phyloP scores from a whole-genome alignment of 495 filamentous ascomycete species.

The Elaphomyces granulatus region DNA sequence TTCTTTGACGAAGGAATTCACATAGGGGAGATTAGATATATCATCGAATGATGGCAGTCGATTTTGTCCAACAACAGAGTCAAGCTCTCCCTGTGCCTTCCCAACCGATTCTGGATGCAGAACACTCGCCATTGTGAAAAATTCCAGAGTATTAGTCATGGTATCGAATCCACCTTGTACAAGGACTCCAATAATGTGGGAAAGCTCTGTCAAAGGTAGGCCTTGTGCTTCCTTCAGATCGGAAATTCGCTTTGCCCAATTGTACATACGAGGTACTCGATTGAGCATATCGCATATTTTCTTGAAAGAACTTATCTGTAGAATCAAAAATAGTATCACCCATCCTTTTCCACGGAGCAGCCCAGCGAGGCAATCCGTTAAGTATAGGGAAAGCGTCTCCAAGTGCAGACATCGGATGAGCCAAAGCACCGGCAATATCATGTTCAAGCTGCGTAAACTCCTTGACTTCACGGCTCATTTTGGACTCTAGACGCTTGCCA shows the following conservation, averaged over 20 bases:
- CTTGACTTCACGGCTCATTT: too few species aligned
- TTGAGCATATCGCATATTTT: too few species aligned
- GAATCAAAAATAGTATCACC: not conserved
- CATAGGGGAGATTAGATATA: constrained; percentile 16
- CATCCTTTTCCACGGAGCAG: constrained; percentile 15
- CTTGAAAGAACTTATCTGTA: not conserved
- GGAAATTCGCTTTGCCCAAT: not conserved
- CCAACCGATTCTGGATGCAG: constrained; percentile 24
- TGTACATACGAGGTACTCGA: too few species aligned
- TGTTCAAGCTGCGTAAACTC: too few species aligned
- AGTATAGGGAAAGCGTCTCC: constrained; percentile 16
- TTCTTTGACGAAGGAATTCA: constrained; percentile 21
- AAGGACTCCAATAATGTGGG: constrained; percentile 29
- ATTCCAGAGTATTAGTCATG: constrained; percentile 20
- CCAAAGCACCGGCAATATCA: too few species aligned
- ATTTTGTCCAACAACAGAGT: constrained; percentile 6
- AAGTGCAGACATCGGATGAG: too few species aligned
- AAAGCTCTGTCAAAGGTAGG: constrained; percentile 14
- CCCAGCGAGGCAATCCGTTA: constrained; percentile 11
- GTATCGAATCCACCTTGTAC: constrained; percentile 33
- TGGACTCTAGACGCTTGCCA: too few species aligned
- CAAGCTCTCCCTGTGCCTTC: constrained; percentile 34
- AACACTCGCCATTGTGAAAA: constrained; percentile 22
- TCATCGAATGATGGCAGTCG: constrained; percentile 11
- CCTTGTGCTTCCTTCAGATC: constrained; percentile 1